phyloP scores from a whole-genome alignment of 768 basidiomycete species.

The Lactifluus hygrophoroides region DNA sequence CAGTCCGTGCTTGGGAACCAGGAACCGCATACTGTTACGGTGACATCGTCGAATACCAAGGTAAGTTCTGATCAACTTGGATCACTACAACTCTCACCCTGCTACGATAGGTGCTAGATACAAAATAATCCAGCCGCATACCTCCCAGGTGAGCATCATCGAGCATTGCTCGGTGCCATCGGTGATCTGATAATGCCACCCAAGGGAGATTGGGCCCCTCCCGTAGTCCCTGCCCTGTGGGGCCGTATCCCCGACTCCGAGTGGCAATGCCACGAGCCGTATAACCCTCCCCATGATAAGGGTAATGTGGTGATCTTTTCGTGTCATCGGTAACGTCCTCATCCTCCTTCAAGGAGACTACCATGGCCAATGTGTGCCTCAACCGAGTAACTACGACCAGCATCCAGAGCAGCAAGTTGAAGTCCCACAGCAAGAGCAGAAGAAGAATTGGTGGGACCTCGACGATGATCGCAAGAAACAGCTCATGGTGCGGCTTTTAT shows the following conservation, averaged over 20 bases:
- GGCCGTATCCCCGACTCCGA: conserved; percentile 37
- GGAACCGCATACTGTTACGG: conserved; percentile 49
- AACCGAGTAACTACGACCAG: conserved; percentile 20
- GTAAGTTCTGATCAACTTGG: conserved; percentile 26
- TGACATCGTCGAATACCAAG: conserved; percentile 48
- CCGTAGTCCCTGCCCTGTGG: conserved; percentile 58
- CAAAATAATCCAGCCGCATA: conserved; percentile 66
- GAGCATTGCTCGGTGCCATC: not conserved
- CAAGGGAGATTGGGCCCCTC: conserved; percentile 65
- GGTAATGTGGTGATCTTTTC: conserved; percentile 5
- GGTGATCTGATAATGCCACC: not conserved
- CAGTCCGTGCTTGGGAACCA: conserved; percentile 45
- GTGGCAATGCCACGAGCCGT: not conserved
- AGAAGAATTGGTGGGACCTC: conserved; percentile 50
- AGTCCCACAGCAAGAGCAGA: conserved; percentile 36
- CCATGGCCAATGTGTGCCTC: conserved; percentile 11
- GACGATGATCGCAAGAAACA: conserved; percentile 49
- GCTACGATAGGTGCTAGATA: conserved; percentile 41
- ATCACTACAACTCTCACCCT: not conserved
- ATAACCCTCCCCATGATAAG: conserved; percentile 17
- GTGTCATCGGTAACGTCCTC: not conserved
- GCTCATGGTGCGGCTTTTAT: conserved; percentile 36
- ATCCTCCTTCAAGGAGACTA: not conserved
- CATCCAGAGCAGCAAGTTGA: conserved; percentile 27
- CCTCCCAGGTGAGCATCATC: conserved; percentile 43